A percentile compares a stretch with the other conserved stretches of the same genome.
phyloP scores from a whole-genome alignment of 768 basidiomycete species.

The Termitomyces sp. region DNA sequence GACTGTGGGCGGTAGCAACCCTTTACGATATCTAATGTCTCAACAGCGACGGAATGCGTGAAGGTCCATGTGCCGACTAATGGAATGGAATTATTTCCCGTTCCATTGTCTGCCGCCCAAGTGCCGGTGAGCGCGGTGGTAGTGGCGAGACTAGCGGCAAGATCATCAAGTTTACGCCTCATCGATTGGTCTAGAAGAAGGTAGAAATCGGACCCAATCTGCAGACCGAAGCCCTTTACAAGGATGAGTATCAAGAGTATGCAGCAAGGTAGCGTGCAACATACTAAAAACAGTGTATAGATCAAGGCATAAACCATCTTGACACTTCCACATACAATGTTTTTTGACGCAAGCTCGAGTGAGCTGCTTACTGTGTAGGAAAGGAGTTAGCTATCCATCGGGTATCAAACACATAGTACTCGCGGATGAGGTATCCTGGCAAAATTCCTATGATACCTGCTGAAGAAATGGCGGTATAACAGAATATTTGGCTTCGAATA shows the following conservation, averaged over 20 bases:
- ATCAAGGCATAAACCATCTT: slow-evolving; percentile 90
- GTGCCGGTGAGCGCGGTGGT: slow-evolving; percentile 57
- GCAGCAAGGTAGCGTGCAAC: background rate
- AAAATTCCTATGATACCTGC: slow-evolving; percentile 85
- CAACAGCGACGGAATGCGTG: slow-evolving; percentile 45
- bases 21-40: slow-evolving; percentile 44
- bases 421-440: slow-evolving; percentile 84
- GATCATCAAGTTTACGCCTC: slow-evolving; percentile 47
- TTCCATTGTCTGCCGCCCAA: slow-evolving; percentile 61
- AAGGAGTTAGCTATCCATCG: slow-evolving; percentile 1
- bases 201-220: slow-evolving; percentile 80
- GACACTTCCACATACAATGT: slow-evolving; percentile 79
- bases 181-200: slow-evolving; percentile 62
- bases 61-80: slow-evolving; percentile 65
- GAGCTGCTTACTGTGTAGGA: slow-evolving; percentile 63
- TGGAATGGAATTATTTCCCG: slow-evolving; percentile 38
- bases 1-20: slow-evolving; percentile 69
- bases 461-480: slow-evolving; percentile 89
- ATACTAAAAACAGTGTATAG: slow-evolving; percentile 73
- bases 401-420: slow-evolving; percentile 19
- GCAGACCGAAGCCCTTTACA: slow-evolving; percentile 69
- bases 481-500: slow-evolving; percentile 75
- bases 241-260: background rate
- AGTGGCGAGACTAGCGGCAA: slow-evolving; percentile 49
- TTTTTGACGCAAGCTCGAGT: slow-evolving; percentile 80